phyloP scores from a whole-genome alignment of 768 basidiomycete species.

The button mushroom (Agaricus bisporus) region DNA sequence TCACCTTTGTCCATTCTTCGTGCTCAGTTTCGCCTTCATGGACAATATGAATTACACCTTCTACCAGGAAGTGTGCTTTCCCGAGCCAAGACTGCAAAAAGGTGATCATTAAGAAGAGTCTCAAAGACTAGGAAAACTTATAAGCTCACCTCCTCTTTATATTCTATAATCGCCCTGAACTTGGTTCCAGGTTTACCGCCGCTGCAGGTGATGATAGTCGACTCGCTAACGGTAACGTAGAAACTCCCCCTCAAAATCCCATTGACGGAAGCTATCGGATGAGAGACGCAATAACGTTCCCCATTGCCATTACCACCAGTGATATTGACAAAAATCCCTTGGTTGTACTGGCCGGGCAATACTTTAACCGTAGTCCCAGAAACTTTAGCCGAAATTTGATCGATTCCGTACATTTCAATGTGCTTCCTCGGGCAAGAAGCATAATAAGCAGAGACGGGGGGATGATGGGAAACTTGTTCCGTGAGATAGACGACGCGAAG shows the following conservation, averaged over 20 bases:
- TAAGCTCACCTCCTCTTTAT: constrained; percentile 84
- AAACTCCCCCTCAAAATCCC: constrained; percentile 88
- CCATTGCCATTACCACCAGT: constrained; percentile 69
- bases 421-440: constrained; percentile 70
- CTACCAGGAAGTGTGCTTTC: constrained; percentile 74
- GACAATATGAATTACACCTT: constrained; percentile 87
- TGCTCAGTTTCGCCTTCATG: constrained; percentile 55
- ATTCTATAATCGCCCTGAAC: constrained; percentile 82
- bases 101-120: background rate
- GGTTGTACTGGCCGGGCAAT: constrained; percentile 75
- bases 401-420: constrained; percentile 71
- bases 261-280: constrained; percentile 86
- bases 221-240: constrained; percentile 82
- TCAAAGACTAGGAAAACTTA: background rate
- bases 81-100: constrained; percentile 76
- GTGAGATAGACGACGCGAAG: constrained; percentile 77
- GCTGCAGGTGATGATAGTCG: constrained; percentile 74
- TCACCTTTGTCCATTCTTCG: constrained; percentile 77
- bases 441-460: constrained; percentile 85
- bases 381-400: constrained; percentile 92
- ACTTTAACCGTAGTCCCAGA: constrained; percentile 85
- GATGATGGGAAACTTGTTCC: constrained; percentile 96
- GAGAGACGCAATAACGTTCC: constrained; percentile 83
- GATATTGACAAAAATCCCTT: constrained; percentile 81
- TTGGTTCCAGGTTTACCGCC: constrained; percentile 57